These are phyloP conservation scores for Abrus pulchellus DNA, from an alignment of 306 rosid species.

Conservation along the genomic window DNA sequence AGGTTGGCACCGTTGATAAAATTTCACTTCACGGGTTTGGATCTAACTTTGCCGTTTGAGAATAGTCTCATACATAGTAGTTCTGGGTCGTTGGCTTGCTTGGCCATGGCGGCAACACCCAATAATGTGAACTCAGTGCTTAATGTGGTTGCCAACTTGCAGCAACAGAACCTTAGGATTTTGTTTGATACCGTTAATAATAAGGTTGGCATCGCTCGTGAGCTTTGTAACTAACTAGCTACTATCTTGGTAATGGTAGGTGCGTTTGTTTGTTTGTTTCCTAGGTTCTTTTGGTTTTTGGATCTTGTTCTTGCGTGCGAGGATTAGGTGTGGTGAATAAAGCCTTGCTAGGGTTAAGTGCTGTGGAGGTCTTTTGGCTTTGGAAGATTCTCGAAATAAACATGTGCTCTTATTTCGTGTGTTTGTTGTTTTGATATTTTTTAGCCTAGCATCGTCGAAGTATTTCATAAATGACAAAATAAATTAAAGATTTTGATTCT, in stretches of 20 bases:
- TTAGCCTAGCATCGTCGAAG: not conserved
- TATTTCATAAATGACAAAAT: no score
- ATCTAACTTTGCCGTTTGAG: conserved; percentile 68
- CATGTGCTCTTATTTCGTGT: not conserved
- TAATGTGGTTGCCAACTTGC: conserved; percentile 90
- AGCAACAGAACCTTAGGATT: conserved; percentile 91
- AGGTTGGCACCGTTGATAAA: conserved; percentile 57
- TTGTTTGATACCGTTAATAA: conserved; percentile 82
- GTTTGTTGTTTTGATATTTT: not conserved
- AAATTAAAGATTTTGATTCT: no score
- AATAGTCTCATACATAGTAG: conserved; percentile 76
- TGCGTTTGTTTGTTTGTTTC: not conserved
- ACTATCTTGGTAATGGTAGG: not conserved
- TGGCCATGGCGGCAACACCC: conserved; percentile 84
- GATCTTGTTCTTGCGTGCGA: not conserved
- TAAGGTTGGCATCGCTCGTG: conserved; percentile 85
- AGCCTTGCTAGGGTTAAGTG: not conserved
- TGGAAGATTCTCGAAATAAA: not conserved
- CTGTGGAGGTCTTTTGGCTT: not conserved
- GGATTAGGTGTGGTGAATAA: conserved; percentile 15
- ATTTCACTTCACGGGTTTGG: conserved; percentile 62
- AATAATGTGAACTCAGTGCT: conserved; percentile 73
- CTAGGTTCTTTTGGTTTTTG: not conserved
- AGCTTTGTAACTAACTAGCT: conserved; percentile 72
- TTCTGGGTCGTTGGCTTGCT: conserved; percentile 69